These are phyloP conservation scores for Adenanthera pavonina DNA, from an alignment of 306 rosid genomes.

Conservation along the genomic window DNA sequence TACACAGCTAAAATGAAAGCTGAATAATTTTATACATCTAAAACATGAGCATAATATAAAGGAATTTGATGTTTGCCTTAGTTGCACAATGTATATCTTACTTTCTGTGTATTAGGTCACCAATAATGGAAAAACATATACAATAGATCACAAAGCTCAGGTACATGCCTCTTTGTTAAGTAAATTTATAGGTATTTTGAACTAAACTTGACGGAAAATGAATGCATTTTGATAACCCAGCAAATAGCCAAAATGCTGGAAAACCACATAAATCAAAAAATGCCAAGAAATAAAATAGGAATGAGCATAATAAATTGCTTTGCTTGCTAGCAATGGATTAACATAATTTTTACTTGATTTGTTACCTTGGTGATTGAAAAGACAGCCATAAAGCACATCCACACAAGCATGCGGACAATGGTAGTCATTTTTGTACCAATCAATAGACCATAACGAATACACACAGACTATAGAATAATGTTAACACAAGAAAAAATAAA, in stretches of 20 bases:
- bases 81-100: too few relatives aligned
- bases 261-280: slow-evolving; percentile 36
- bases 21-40: too few relatives aligned
- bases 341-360: slow-evolving; percentile 5
- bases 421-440: slow-evolving; percentile 90
- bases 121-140: too few relatives aligned
- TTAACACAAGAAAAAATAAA: slow-evolving; percentile 47
- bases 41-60: too few relatives aligned
- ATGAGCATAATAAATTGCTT: slow-evolving; percentile 4
- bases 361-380: slow-evolving; percentile 94
- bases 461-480: slow-evolving; percentile 92
- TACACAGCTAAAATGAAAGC: too few relatives aligned
- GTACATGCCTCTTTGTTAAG: slow-evolving; percentile 90
- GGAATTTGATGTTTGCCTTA: too few relatives aligned
- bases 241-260: slow-evolving; percentile 78
- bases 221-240: slow-evolving; percentile 81
- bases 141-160: background rate
- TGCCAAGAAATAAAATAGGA: slow-evolving; percentile 12
- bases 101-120: too few relatives aligned
- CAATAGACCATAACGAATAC: slow-evolving; percentile 84
- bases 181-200: slow-evolving; percentile 88
- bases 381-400: slow-evolving; percentile 83
- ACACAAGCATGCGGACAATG: slow-evolving; percentile 80
- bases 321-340: background rate
- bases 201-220: slow-evolving; percentile 92